Conservation (phyloP, 2,329 filamentous ascomycete genomes). For the Diplocarpon rosae region DNA sequence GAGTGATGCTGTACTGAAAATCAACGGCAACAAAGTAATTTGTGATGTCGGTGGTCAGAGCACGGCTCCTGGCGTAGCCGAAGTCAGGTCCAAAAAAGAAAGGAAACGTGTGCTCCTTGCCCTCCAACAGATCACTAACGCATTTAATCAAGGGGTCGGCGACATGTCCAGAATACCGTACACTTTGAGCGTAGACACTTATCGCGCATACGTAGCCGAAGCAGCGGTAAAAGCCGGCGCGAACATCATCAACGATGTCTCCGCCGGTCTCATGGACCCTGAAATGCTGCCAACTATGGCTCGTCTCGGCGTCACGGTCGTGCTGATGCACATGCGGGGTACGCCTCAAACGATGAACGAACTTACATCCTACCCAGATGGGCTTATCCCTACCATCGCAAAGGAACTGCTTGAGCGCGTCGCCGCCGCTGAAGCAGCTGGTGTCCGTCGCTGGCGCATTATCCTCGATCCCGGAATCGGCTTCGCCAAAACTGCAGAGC, state of each 20-base stretch:
- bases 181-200: constrained; percentile 82
- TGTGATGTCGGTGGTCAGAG: constrained; percentile 92
- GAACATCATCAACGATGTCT: constrained; percentile 92
- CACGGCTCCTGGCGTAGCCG: constrained; percentile 63
- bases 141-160: constrained; percentile 24
- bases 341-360: constrained; percentile 54
- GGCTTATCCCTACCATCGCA: constrained; percentile 44
- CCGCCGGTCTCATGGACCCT: constrained; percentile 66
- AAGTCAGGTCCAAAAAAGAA: constrained; percentile 65
- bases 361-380: constrained; percentile 41
- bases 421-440: constrained; percentile 63
- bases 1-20: background rate
- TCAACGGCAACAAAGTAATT: constrained; percentile 34
- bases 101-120: constrained; percentile 65
- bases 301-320: constrained; percentile 63
- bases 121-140: constrained; percentile 49
- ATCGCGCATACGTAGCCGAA: constrained; percentile 72
- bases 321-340: constrained; percentile 66
- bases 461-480: constrained; percentile 89
- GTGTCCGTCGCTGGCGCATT: constrained; percentile 85
- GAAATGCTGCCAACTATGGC: constrained; percentile 77
- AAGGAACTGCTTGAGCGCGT: constrained; percentile 52
- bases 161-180: background rate
- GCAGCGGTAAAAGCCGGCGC: constrained; percentile 68
- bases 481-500: constrained; percentile 73